Conservation (phyloP, 441 rosid species). For the Cnidoscolus chayamansa region DNA sequence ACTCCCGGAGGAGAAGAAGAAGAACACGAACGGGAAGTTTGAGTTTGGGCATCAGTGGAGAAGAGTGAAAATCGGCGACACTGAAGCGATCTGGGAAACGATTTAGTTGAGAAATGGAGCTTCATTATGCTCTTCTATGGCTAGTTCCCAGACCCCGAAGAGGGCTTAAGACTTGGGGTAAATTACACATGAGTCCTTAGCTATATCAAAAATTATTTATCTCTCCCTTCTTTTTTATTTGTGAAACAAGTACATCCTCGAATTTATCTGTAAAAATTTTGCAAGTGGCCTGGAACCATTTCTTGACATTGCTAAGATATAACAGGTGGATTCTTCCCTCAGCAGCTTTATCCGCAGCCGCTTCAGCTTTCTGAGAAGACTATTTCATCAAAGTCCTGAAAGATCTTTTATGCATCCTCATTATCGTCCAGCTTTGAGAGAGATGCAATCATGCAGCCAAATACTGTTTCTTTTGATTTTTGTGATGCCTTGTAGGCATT, state of each 20-base stretch:
- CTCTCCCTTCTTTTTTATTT: too few relatives aligned
- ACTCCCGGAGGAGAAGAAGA: neutral
- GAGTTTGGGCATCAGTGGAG: constrained; percentile 2
- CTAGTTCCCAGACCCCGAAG: neutral
- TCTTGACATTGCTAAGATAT: too few relatives aligned
- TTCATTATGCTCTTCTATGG: neutral
- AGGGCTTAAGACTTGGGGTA: neutral
- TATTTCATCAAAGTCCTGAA: constrained; percentile 34
- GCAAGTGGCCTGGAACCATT: too few relatives aligned
- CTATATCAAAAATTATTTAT: too few relatives aligned
- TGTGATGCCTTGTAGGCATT: constrained; percentile 24
- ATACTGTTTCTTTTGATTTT: neutral
- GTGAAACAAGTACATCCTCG: too few relatives aligned
- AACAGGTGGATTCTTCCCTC: constrained; percentile 16
- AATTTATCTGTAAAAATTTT: too few relatives aligned
- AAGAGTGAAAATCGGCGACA: constrained; percentile 17
- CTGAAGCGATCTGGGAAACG: neutral
- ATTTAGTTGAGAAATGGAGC: constrained; percentile 1
- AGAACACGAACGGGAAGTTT: neutral
- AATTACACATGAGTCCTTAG: too few relatives aligned
- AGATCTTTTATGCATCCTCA: constrained; percentile 36
- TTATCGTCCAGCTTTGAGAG: constrained; percentile 29
- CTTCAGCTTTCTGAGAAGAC: constrained; percentile 36
- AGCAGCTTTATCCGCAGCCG: constrained; percentile 25
- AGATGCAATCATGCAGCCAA: constrained; percentile 23